A percentile compares a stretch with the other conserved stretches of the same genome.
These are phyloP conservation scores for Pseudotulostoma volvatum DNA, from an alignment of 495 filamentous ascomycete species.

Conservation along the genomic window DNA sequence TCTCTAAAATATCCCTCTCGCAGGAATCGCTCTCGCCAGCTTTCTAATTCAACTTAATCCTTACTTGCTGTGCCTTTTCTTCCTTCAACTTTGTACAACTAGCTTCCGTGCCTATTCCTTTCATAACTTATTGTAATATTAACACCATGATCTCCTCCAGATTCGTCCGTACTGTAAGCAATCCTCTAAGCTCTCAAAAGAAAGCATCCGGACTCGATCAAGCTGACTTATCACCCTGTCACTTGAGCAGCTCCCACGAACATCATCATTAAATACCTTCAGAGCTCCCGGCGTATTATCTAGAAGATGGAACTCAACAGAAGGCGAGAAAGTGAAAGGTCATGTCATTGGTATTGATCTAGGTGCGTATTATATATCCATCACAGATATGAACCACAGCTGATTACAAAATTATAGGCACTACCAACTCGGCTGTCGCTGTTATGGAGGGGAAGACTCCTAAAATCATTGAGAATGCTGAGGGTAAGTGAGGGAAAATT, in stretches of 20 bases:
- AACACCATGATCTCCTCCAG: slow-evolving; percentile 40
- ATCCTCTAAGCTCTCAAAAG: slow-evolving; percentile 12
- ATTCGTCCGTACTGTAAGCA: slow-evolving; percentile 53
- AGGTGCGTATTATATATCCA: slow-evolving; percentile 41
- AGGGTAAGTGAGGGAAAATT: slow-evolving; percentile 44
- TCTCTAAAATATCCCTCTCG: slow-evolving; percentile 13
- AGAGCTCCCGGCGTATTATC: slow-evolving; percentile 41
- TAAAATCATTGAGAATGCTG: slow-evolving; percentile 93
- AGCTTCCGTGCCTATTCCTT: slow-evolving; percentile 1
- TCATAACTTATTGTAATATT: slow-evolving; percentile 11
- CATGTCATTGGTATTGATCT: slow-evolving; percentile 97
- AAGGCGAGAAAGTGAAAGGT: slow-evolving; percentile 83
- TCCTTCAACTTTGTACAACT: slow-evolving; percentile 9
- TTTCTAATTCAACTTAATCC: slow-evolving; percentile 12
- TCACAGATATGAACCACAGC: slow-evolving; percentile 5
- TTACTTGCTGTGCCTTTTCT: slow-evolving; percentile 9
- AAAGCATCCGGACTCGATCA: not conserved
- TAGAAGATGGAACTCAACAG: slow-evolving; percentile 68
- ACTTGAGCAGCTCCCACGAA: slow-evolving; percentile 5
- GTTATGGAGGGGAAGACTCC: slow-evolving; percentile 93
- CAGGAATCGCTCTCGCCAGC: slow-evolving; percentile 16
- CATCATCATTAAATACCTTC: slow-evolving; percentile 19
- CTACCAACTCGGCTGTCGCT: slow-evolving; percentile 95
- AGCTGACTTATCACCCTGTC: not conserved
- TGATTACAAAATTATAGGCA: slow-evolving; percentile 39